Evolutionary conservation across 1,284 basidiomycete species (phyloP), one percentile per base, ranked within the genome.

Genomic region (Austropuccinia psidii): DNA sequence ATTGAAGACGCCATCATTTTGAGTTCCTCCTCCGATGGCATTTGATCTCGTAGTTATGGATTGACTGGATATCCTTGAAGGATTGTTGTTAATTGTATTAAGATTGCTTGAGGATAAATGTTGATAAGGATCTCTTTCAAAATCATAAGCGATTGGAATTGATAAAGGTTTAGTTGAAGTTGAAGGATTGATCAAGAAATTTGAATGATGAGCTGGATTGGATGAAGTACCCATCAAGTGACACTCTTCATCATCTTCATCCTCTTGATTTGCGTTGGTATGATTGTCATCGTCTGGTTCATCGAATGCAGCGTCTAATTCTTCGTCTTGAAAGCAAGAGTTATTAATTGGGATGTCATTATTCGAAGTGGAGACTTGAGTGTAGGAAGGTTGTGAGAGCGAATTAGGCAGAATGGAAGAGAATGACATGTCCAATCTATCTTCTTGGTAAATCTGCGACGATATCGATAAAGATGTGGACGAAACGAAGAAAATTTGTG

Each of bases 1-100:
- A 54, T 90, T 88, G 81, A 98, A 99, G 5, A 99, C 94, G 15
- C 95, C 95, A 78, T 96, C 93, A 78, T 95, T 93, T 54, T 90
- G 87, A 9, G 84, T 85, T 0, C 93, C 93, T 0, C 91, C 89
- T 19, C 90, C 93, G 43, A 72, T 72, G 9, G 41, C 45, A 19
- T 43, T 31, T 9, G 45, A 58, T 24, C 31, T 47, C 35, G 58
- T 27, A 21, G 62, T 15, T 9, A 45, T 45, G 19, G 54, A 33
- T 27, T 50, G 41, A 24, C 43, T 29, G 11, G 58, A 35, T 21
- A 35, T 37, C n/a, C 31, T 35, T n/a, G 64, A 39, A 8, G 64
- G 64, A 7, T 33, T 35, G 49, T 24, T 19, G 33, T 45, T n/a
- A 6, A 19, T 8, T 5, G 45, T 17, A 4, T 65, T 17, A 35